Percentiles rank a stretch among this genome's conserved stretches.
These are phyloP conservation scores for Pleurotus ostreatus DNA, from an alignment of 768 basidiomycete species.

Conservation along the genomic window DNA sequence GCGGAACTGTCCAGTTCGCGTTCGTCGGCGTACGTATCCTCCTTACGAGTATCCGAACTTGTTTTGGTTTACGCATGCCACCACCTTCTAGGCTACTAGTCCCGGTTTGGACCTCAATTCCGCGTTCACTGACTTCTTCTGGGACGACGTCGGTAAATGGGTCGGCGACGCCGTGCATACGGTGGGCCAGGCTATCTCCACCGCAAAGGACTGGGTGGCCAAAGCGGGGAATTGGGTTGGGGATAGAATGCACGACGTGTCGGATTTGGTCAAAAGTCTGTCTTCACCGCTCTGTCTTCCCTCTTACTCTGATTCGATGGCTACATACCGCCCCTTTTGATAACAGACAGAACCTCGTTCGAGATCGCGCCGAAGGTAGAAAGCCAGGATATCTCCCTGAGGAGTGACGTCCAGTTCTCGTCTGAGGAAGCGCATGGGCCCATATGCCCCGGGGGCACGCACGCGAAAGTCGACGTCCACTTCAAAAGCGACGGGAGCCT, in stretches of 20 bases:
- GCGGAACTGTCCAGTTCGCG: background rate
- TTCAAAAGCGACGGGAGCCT: slow-evolving; percentile 5
- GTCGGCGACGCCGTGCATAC: background rate
- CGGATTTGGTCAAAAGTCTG: background rate
- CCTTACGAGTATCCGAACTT: background rate
- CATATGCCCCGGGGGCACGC: background rate
- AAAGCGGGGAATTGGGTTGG: background rate
- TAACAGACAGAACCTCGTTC: background rate
- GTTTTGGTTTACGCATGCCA: background rate
- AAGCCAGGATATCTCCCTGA: background rate
- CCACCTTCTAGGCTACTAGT: background rate
- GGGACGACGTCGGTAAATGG: background rate
- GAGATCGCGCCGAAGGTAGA: background rate
- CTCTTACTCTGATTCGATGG: background rate
- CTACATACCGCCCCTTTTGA: background rate
- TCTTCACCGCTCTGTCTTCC: background rate
- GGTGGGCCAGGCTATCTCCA: background rate
- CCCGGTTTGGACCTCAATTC: background rate
- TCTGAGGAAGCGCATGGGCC: background rate
- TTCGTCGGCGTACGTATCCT: background rate
- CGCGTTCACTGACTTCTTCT: background rate
- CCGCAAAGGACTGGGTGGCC: background rate
- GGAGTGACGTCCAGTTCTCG: background rate
- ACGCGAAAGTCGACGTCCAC: background rate
- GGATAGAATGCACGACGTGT: background rate